Evolutionary conservation across 2,329 filamentous ascomycete genomes (phyloP).

Genomic region (Aspergillus alliaceus): DNA sequence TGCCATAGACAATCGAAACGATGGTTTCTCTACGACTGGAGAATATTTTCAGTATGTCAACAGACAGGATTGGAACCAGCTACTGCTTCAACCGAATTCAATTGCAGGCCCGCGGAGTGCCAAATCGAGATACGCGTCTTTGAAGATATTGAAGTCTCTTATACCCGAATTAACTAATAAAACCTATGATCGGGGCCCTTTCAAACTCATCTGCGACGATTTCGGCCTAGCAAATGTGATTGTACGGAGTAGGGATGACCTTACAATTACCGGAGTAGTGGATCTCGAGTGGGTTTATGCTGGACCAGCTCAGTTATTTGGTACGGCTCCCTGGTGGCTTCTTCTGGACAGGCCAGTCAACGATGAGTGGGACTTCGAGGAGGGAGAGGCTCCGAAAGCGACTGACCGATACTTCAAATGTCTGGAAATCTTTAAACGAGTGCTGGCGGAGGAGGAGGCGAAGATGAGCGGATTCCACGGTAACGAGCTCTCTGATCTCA

Average conservation of each 20-base stretch:
- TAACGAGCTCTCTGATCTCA: background rate
- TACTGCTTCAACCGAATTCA: slow-evolving; percentile 6
- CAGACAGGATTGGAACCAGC: slow-evolving; percentile 3
- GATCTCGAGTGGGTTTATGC: background rate
- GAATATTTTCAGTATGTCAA: slow-evolving; percentile 6
- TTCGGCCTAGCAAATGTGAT: background rate
- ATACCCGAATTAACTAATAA: background rate
- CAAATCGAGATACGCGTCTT: background rate
- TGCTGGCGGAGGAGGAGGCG: background rate
- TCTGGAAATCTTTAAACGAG: background rate
- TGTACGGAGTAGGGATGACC: background rate
- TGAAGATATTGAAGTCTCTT: slow-evolving; percentile 1
- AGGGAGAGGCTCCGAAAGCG: background rate
- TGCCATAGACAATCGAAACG: background rate
- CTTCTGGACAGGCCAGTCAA: background rate
- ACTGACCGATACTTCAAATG: background rate
- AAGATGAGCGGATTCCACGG: background rate
- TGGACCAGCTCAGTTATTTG: background rate
- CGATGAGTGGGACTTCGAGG: background rate
- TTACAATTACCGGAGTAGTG: background rate
- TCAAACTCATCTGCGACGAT: slow-evolving; percentile 7
- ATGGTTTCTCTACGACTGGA: slow-evolving; percentile 3
- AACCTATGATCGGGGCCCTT: slow-evolving; percentile 4
- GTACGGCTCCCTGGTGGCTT: background rate
- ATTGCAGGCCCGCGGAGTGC: background rate